Conservation (phyloP, 257 asterid genomes). For the Solanum bukasovii region DNA sequence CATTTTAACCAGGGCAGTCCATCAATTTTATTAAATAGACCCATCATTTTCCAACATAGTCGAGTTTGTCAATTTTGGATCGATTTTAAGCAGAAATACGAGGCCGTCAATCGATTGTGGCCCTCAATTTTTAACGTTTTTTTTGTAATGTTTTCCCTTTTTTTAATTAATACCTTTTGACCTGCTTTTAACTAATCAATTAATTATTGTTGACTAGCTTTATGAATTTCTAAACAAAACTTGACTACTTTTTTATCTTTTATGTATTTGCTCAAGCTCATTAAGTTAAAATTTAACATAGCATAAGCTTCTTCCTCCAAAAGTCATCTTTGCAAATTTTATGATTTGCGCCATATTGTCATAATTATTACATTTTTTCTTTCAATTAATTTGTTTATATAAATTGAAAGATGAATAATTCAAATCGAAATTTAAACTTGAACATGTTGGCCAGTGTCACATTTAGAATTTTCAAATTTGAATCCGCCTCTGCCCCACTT, state of each 20-base stretch:
- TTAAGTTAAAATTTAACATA: not conserved
- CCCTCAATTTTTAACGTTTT: no score
- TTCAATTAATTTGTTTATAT: not conserved
- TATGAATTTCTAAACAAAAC: not conserved
- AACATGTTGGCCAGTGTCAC: not conserved
- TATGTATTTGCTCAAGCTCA: not conserved
- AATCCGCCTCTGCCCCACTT: not conserved
- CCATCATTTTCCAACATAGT: no score
- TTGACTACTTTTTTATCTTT: not conserved
- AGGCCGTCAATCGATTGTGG: rapidly evolving
- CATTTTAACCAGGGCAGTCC: no score
- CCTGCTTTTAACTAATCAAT: not conserved
- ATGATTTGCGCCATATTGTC: not conserved
- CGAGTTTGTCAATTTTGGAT: no score
- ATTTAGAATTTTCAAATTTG: no score
- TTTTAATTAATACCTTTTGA: not conserved
- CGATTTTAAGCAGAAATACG: no score
- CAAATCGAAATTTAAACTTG: not conserved
- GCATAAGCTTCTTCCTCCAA: not conserved
- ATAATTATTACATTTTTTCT: not conserved
- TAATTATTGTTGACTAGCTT: not conserved
- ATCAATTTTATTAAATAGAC: no score
- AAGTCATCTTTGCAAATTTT: not conserved
- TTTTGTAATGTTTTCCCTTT: not conserved
- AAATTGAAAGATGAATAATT: not conserved